Evolutionary conservation across 208 protist genomes (phyloP).

Genomic region (Angomonas deanei): DNA sequence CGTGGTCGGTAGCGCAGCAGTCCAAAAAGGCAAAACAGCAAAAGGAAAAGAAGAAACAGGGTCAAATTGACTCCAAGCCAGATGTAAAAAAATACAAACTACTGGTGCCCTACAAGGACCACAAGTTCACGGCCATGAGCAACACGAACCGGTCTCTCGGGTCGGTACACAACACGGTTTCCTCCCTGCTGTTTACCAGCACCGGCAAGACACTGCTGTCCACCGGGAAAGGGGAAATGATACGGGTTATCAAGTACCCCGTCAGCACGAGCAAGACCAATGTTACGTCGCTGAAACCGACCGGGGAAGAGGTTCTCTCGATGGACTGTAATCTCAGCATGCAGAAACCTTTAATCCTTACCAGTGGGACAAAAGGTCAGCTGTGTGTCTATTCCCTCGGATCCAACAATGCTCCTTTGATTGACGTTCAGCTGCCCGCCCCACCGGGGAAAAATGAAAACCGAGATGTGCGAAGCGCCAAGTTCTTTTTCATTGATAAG

Average conservation of each 20-base stretch:
- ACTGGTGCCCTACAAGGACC: conserved; percentile 6
- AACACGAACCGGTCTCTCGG: conserved; percentile 28
- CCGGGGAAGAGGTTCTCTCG: conserved; percentile 32
- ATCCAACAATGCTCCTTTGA: conserved; percentile 16
- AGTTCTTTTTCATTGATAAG: conserved; percentile 80
- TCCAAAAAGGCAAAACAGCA: conserved; percentile 12
- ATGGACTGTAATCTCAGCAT: conserved; percentile 55
- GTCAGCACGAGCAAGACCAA: conserved; percentile 28
- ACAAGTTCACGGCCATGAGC: conserved; percentile 22
- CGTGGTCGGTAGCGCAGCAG: conserved; percentile 63
- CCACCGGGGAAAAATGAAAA: background rate
- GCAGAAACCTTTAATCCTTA: conserved; percentile 39
- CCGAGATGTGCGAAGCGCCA: conserved; percentile 28
- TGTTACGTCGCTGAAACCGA: conserved; percentile 23
- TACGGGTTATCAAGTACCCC: conserved; percentile 38
- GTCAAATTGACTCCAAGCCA: background rate
- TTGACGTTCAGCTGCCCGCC: background rate
- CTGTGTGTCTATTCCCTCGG: conserved; percentile 54
- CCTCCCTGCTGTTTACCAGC: conserved; percentile 39
- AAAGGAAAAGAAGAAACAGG: conserved; percentile 7
- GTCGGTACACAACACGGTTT: conserved; percentile 17
- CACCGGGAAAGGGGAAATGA: conserved; percentile 21
- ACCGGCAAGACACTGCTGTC: conserved; percentile 42
- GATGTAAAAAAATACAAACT: background rate
- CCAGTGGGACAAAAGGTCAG: conserved; percentile 43